Conservation (phyloP, 1,139 yeast species). For the Hemisphaericaspora xylofermentans region DNA sequence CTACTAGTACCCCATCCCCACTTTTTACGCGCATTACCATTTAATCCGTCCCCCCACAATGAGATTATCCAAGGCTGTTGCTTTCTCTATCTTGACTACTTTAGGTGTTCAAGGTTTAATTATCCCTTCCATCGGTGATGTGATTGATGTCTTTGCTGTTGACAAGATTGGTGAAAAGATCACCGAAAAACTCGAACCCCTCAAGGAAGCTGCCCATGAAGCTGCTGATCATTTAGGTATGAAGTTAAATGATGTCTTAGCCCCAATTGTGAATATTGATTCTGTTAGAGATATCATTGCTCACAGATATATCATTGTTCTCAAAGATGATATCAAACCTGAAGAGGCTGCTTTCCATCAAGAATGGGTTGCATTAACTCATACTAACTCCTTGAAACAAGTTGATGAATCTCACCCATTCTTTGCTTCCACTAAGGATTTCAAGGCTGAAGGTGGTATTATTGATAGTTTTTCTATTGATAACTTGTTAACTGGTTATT, state of each 20-base stretch:
- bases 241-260: conserved; percentile 23
- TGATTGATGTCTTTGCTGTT: conserved; percentile 36
- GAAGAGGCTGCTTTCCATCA: conserved; percentile 61
- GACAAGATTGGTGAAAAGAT: conserved; percentile 7
- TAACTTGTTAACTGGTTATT: conserved; percentile 57
- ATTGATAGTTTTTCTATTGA: conserved; percentile 57
- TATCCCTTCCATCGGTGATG: conserved; percentile 53
- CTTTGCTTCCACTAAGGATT: conserved; percentile 39
- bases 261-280: conserved; percentile 43
- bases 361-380: conserved; percentile 52
- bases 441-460: conserved; percentile 54
- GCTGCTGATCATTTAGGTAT: conserved; percentile 17
- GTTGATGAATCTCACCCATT: conserved; percentile 37
- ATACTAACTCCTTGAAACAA: conserved; percentile 35
- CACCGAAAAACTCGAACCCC: conserved; percentile 9
- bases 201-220: conserved; percentile 15
- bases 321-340: conserved; percentile 58
- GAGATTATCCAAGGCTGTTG: conserved; percentile 51
- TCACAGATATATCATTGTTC: conserved; percentile 75
- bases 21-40: background rate
- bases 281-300: conserved; percentile 55
- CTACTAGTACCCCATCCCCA: background rate
- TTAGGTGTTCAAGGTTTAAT: conserved; percentile 64
- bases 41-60: conserved; percentile 26
- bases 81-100: conserved; percentile 54